Evolutionary conservation across 805 yeast genomes (phyloP), one percentile per base, ranked within the genome.

Genomic region (Cyberlindnera euphorbiiphila): DNA sequence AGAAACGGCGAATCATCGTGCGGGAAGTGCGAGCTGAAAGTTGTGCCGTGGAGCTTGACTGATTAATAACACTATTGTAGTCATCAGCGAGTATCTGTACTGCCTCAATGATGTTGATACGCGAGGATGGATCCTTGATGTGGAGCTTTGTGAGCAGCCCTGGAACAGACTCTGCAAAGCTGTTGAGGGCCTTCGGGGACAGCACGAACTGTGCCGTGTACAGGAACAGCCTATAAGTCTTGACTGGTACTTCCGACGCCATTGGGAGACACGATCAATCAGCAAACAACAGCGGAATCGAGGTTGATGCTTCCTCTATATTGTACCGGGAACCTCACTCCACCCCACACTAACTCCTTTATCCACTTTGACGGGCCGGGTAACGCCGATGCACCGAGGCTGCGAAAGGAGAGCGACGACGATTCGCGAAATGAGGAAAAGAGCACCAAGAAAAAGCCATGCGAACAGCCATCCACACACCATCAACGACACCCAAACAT

Each of bases 171-270:
- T 33, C 25, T 6, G 41, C 23, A 3, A 46, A 32, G 15, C 15
- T 9, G 11, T 22, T 29, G 20, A 46, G 20, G 11, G 25, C 12
- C 25, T 38, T 31, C 6, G 44, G 38, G 3, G 43, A 27, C 15
- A 39, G 34, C 9, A 36, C 36, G 15, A 46, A 41, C 32, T 46
- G 50, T 8, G 46, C 14, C 6, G 34, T 25, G 30, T 43, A 46
- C 9, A 46, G 39, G 12, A 37, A 25, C 3, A 26, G 16, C 17
- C 22, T 29, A 20, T 43, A 43, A 13, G 26, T 28, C 34, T 35
- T 39, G 9, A 39, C 31, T 4, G 31, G 13, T 8, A 26, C 20
- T 3, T 33, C 18, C 9, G 26, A 10, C 34, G n/a, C n/a, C n/a
- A n/a, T n/a, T n/a, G n/a, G n/a, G n/a, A n/a, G n/a, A n/a, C n/a